Evolutionary conservation across 2,329 filamentous ascomycete species (phyloP).

Genomic region (Fusarium staphyleae): DNA sequence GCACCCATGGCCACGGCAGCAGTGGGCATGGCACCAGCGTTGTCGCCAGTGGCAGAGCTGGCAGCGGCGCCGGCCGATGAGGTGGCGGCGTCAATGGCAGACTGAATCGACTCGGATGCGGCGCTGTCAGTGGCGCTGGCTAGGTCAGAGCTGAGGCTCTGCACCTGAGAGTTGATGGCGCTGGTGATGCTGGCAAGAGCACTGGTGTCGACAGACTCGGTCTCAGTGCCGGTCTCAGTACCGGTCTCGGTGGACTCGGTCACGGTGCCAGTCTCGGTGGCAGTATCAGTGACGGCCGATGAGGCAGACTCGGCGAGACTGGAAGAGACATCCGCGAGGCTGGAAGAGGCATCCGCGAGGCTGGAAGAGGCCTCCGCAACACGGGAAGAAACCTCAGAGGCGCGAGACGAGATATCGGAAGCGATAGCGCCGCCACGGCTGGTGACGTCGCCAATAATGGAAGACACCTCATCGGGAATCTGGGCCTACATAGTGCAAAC

Average conservation of each 20-base stretch:
- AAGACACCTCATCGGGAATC: slow-evolving; percentile 15
- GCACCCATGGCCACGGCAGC: slow-evolving; percentile 55
- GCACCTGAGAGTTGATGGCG: slow-evolving; percentile 17
- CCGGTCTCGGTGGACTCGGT: background rate
- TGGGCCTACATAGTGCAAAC: slow-evolving; percentile 18
- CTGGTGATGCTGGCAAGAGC: slow-evolving; percentile 30
- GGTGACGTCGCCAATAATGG: slow-evolving; percentile 16
- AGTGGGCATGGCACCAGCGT: slow-evolving; percentile 48
- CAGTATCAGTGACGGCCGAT: slow-evolving; percentile 2
- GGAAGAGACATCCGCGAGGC: slow-evolving; percentile 19
- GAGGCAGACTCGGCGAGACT: background rate
- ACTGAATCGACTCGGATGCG: slow-evolving; percentile 25
- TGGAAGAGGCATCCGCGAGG: background rate
- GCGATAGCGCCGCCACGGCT: background rate
- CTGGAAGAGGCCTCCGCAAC: slow-evolving; percentile 19
- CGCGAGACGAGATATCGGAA: slow-evolving; percentile 5
- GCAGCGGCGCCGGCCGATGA: slow-evolving; percentile 22
- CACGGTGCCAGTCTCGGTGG: slow-evolving; percentile 15
- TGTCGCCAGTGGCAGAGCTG: slow-evolving; percentile 30
- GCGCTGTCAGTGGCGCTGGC: slow-evolving; percentile 33
- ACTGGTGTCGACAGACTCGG: slow-evolving; percentile 26
- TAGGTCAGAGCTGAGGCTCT: slow-evolving; percentile 40
- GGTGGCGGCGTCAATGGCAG: slow-evolving; percentile 26
- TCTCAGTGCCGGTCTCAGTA: slow-evolving; percentile 16
- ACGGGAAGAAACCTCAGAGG: background rate